phyloP scores from a whole-genome alignment of 2,329 filamentous ascomycete genomes.

The Botrytis paeoniae region DNA sequence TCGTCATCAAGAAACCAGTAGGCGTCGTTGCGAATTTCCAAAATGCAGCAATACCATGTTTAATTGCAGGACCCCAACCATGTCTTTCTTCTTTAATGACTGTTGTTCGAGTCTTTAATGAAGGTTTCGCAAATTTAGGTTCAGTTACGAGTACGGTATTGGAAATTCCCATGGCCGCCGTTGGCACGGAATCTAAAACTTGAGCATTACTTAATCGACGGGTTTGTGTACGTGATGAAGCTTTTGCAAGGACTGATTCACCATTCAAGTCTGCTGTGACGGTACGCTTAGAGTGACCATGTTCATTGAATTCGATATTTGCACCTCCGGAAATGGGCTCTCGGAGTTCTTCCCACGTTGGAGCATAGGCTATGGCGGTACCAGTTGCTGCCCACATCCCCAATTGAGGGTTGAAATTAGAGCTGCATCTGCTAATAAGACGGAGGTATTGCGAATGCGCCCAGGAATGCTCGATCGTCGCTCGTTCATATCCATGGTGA shows the following conservation, averaged over 20 bases:
- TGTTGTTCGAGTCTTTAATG: neutral
- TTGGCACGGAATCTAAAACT: neutral
- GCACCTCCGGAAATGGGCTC: constrained; percentile 25
- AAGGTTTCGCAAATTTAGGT: neutral
- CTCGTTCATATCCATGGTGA: neutral
- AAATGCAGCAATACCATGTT: constrained; percentile 56
- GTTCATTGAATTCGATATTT: constrained; percentile 27
- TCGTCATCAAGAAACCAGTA: constrained; percentile 69
- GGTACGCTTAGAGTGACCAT: constrained; percentile 22
- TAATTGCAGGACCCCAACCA: constrained; percentile 52
- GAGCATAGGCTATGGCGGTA: constrained; percentile 26
- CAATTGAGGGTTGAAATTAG: constrained; percentile 26
- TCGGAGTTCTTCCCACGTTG: constrained; percentile 24
- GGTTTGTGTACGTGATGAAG: neutral
- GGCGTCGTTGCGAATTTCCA: constrained; percentile 72
- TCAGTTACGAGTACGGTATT: neutral
- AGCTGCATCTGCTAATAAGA: constrained; percentile 22
- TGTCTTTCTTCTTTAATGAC: constrained; percentile 17
- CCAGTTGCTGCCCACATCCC: constrained; percentile 28
- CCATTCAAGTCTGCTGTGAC: constrained; percentile 28
- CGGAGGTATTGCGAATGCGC: constrained; percentile 22
- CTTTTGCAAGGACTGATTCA: constrained; percentile 2
- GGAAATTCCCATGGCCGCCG: neutral
- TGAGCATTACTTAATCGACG: neutral
- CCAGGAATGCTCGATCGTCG: neutral